phyloP scores from a whole-genome alignment of 768 basidiomycete genomes.

The Boletus speciosus region DNA sequence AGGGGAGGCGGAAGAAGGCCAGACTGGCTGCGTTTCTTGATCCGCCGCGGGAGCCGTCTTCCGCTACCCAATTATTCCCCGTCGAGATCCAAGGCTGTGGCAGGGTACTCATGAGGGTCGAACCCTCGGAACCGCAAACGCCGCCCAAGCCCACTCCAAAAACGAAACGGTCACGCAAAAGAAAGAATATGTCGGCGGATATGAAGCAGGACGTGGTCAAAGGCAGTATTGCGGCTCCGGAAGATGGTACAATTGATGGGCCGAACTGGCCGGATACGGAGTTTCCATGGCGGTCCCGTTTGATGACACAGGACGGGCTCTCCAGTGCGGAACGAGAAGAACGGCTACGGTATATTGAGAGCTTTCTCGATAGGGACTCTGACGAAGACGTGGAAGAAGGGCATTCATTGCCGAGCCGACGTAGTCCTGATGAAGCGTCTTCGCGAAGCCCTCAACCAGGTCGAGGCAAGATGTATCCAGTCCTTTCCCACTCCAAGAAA shows the following conservation, averaged over 20 bases:
- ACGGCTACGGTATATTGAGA: conserved; percentile 61
- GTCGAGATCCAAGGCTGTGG: conserved; percentile 68
- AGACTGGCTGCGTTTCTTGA: conserved; percentile 67
- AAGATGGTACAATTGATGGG: conserved; percentile 38
- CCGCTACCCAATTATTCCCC: conserved; percentile 48
- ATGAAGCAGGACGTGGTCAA: conserved; percentile 15
- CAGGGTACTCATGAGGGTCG: conserved; percentile 61
- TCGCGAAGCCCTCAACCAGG: conserved; percentile 31
- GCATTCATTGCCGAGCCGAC: conserved; percentile 8
- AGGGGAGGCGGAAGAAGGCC: conserved; percentile 62
- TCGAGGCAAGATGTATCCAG: conserved; percentile 60
- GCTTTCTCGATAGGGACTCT: conserved; percentile 70
- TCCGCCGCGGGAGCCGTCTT: conserved; percentile 31
- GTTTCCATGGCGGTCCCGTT: conserved; percentile 73
- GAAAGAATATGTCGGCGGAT: conserved; percentile 41
- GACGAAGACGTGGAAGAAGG: conserved; percentile 43
- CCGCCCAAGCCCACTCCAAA: conserved; percentile 28
- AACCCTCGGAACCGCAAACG: conserved; percentile 36
- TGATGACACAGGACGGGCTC: conserved; percentile 50
- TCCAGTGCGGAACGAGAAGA: conserved; percentile 56
- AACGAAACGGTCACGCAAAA: conserved; percentile 48
- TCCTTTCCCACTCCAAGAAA: conserved; percentile 41
- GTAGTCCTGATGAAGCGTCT: conserved; percentile 14
- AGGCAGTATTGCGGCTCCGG: conserved; percentile 13
- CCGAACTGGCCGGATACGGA: conserved; percentile 78